Conservation (phyloP, 2,329 filamentous ascomycete species). For the Verticillium klebahnii region DNA sequence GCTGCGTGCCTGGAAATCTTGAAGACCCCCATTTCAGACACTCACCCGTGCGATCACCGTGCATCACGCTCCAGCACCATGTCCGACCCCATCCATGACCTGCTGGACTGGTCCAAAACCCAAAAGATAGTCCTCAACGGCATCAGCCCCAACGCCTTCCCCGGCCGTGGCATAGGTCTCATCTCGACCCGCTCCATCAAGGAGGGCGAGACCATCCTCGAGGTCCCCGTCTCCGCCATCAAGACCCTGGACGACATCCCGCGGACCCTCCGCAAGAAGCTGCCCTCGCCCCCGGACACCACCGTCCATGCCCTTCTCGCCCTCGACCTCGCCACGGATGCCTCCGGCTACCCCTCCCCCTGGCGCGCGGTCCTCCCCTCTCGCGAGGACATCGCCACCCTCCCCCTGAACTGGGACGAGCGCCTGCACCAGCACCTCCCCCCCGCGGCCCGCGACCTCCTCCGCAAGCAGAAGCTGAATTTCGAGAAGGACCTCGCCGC, state of each 20-base stretch:
- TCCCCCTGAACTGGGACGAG: slow-evolving; percentile 45
- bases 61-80: neutral
- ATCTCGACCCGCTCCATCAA: slow-evolving; percentile 63
- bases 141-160: slow-evolving; percentile 61
- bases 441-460: slow-evolving; percentile 32
- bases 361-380: slow-evolving; percentile 69
- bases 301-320: slow-evolving; percentile 70
- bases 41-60: too few relatives aligned
- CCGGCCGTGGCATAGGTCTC: slow-evolving; percentile 73
- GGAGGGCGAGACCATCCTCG: slow-evolving; percentile 52
- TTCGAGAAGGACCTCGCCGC: slow-evolving; percentile 35
- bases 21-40: neutral
- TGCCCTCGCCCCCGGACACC: slow-evolving; percentile 41
- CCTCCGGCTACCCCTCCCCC: slow-evolving; percentile 37
- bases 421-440: slow-evolving; percentile 44
- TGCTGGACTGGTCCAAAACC: slow-evolving; percentile 63
- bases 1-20: too few relatives aligned
- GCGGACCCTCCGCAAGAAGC: slow-evolving; percentile 41
- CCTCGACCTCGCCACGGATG: slow-evolving; percentile 57
- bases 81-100: slow-evolving; percentile 33
- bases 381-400: slow-evolving; percentile 47
- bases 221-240: slow-evolving; percentile 60
- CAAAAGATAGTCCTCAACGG: slow-evolving; percentile 64
- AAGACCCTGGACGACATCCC: slow-evolving; percentile 60
- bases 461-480: slow-evolving; percentile 46